Evolutionary conservation across 2,329 filamentous ascomycete species (phyloP).

Genomic region (Diaporthe ilicicola): DNA sequence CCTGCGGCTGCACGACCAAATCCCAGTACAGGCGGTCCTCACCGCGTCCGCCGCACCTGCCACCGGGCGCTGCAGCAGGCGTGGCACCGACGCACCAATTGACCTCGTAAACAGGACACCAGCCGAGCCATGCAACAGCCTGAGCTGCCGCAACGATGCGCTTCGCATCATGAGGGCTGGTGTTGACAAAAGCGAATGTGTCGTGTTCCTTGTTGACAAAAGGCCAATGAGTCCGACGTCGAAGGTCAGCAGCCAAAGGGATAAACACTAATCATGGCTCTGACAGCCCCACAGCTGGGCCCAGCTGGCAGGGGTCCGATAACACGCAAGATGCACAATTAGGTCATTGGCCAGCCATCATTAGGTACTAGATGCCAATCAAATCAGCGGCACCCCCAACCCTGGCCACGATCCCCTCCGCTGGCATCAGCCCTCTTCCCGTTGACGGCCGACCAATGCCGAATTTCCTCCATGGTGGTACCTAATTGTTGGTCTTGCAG

Average conservation of each 20-base stretch:
- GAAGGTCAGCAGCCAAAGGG: constrained; percentile 11
- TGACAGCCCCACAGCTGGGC: background rate
- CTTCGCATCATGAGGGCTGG: constrained; percentile 6
- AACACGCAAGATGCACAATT: background rate
- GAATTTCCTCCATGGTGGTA: background rate
- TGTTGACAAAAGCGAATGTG: background rate
- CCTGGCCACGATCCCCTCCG: background rate
- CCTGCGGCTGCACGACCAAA: background rate
- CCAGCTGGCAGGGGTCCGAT: constrained; percentile 5
- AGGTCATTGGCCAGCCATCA: background rate
- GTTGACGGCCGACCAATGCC: background rate
- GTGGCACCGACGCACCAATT: background rate
- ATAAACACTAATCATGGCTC: background rate
- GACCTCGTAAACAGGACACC: background rate
- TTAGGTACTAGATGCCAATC: too few relatives aligned
- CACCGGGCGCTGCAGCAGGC: background rate
- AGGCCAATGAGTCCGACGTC: background rate
- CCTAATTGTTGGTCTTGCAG: too few relatives aligned
- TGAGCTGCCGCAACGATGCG: constrained; percentile 30
- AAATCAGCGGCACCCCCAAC: background rate
- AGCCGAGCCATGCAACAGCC: constrained; percentile 14
- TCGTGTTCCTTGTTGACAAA: background rate
- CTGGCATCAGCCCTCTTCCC: background rate
- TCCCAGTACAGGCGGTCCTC: too few relatives aligned
- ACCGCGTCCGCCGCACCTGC: background rate